phyloP scores from a whole-genome alignment of 257 asterid species.

The Eucommia ulmoides region DNA sequence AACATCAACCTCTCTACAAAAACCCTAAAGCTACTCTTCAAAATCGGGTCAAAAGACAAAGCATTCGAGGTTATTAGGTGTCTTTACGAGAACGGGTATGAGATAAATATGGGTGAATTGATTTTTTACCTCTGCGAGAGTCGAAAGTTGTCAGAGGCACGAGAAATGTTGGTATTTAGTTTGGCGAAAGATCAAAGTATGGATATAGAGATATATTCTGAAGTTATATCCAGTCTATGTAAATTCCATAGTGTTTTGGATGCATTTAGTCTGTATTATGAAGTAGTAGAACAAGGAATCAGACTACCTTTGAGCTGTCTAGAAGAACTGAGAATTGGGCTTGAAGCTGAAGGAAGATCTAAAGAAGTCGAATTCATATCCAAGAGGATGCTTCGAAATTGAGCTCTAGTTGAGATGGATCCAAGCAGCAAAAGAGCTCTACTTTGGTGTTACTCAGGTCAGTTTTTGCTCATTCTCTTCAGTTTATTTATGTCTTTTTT shows the following conservation, averaged over 20 bases:
- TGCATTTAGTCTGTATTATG: slow-evolving; percentile 61
- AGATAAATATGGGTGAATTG: slow-evolving; percentile 37
- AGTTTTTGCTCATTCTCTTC: too few species aligned
- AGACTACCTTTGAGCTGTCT: slow-evolving; percentile 42
- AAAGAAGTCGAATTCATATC: slow-evolving; percentile 72
- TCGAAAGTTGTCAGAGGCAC: slow-evolving; percentile 37
- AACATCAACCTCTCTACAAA: slow-evolving; percentile 54
- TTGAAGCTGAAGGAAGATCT: slow-evolving; percentile 44
- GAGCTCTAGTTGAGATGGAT: too few species aligned
- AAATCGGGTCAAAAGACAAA: slow-evolving; percentile 19
- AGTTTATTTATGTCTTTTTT: too few species aligned
- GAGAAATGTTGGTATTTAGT: slow-evolving; percentile 31
- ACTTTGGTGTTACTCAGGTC: too few species aligned
- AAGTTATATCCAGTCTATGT: slow-evolving; percentile 40
- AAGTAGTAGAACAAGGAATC: slow-evolving; percentile 45
- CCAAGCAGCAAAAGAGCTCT: too few species aligned
- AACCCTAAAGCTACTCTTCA: slow-evolving; percentile 31
- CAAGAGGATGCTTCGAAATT: slow-evolving; percentile 55
- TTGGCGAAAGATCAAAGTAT: slow-evolving; percentile 36
- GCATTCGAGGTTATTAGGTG: slow-evolving; percentile 40
- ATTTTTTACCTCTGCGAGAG: slow-evolving; percentile 39
- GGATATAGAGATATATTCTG: slow-evolving; percentile 16
- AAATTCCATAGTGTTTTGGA: slow-evolving; percentile 24
- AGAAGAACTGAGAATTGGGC: slow-evolving; percentile 35
- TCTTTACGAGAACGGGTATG: slow-evolving; percentile 42